phyloP scores from a whole-genome alignment of 805 yeast species.

The Maudiozyma bulderi region DNA sequence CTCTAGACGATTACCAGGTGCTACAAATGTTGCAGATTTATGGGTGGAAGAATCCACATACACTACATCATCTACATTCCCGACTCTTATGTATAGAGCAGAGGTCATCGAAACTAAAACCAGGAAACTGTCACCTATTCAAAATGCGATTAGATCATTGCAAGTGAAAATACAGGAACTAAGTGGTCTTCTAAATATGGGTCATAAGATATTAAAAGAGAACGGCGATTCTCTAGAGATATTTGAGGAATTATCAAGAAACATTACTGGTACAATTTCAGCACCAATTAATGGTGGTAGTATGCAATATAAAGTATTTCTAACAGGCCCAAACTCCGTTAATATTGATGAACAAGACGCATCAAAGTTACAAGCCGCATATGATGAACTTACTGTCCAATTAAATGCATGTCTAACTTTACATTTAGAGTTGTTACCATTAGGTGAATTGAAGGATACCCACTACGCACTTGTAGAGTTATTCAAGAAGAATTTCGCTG shows the following conservation, averaged over 20 bases:
- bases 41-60: constrained; percentile 86
- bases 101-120: constrained; percentile 46
- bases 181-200: constrained; percentile 53
- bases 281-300: constrained; percentile 92
- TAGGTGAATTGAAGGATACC: constrained; percentile 41
- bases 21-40: constrained; percentile 58
- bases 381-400: constrained; percentile 58
- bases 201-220: constrained; percentile 43
- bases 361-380: constrained; percentile 33
- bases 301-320: constrained; percentile 67
- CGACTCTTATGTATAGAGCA: constrained; percentile 78
- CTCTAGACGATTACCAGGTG: constrained; percentile 63
- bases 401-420: constrained; percentile 56
- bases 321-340: constrained; percentile 30
- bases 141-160: constrained; percentile 66
- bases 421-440: constrained; percentile 56
- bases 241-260: constrained; percentile 59
- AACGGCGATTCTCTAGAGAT: constrained; percentile 39
- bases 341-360: constrained; percentile 24
- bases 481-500: constrained; percentile 56
- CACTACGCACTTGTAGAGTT: constrained; percentile 60
- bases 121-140: constrained; percentile 67
- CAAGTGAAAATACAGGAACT: constrained; percentile 63
- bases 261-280: constrained; percentile 76
- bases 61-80: constrained; percentile 69